Percentiles rank a stretch among this genome's conserved stretches.
Evolutionary conservation across 805 yeast species (phyloP).

Genomic region (Millerozyma acaciae): DNA sequence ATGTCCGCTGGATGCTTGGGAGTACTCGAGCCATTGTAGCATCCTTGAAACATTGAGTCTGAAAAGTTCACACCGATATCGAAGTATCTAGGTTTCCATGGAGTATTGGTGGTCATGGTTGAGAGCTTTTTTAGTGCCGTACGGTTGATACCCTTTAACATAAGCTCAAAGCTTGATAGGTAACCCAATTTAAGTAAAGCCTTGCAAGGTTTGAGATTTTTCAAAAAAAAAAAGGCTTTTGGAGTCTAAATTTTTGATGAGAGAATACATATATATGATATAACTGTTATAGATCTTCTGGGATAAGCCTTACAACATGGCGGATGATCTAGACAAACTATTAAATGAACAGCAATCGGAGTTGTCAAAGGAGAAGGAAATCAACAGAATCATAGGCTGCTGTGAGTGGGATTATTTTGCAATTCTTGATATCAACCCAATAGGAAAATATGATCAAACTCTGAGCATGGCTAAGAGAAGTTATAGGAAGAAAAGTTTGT

Average conservation of each 20-base stretch:
- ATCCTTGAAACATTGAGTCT: slow-evolving; percentile 83
- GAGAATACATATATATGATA: no score
- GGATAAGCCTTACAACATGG: no score
- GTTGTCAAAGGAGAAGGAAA: slow-evolving; percentile 46
- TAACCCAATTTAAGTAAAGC: no score
- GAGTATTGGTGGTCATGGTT: background rate
- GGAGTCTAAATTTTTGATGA: no score
- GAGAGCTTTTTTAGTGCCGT: background rate
- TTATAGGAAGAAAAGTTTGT: slow-evolving; percentile 56
- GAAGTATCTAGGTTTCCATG: slow-evolving; percentile 41
- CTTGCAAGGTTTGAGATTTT: no score
- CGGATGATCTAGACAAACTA: slow-evolving; percentile 15
- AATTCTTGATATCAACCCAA: slow-evolving; percentile 42
- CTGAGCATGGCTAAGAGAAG: slow-evolving; percentile 42
- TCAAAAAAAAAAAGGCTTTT: no score
- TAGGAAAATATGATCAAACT: slow-evolving; percentile 21
- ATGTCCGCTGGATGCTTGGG: slow-evolving; percentile 67
- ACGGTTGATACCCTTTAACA: no score
- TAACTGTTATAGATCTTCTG: no score
- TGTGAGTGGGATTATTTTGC: slow-evolving; percentile 53
- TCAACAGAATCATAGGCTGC: slow-evolving; percentile 47
- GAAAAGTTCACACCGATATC: slow-evolving; percentile 71
- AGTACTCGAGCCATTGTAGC: slow-evolving; percentile 56
- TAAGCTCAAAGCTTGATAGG: no score
- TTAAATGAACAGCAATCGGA: slow-evolving; percentile 22